Conservation (phyloP, 2,329 filamentous ascomycete genomes). For the Aspergillus versicolor region DNA sequence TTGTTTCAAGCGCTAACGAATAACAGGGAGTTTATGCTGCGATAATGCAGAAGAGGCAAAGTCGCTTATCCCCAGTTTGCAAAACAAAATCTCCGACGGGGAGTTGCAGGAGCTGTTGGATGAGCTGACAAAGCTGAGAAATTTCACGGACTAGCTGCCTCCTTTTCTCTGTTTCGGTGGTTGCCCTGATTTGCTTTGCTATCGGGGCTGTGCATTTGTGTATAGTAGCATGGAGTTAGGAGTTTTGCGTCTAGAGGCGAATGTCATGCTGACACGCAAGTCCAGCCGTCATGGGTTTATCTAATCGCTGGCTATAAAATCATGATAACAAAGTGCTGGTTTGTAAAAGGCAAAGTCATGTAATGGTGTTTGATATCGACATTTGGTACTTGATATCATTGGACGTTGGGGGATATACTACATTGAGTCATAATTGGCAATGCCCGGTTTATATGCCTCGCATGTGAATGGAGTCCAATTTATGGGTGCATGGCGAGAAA, state of each 20-base stretch:
- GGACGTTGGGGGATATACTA: too few species aligned
- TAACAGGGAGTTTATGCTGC: conserved; percentile 80
- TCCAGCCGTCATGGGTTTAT: neutral
- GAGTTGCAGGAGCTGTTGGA: conserved; percentile 85
- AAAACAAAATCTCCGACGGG: conserved; percentile 86
- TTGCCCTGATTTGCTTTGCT: neutral
- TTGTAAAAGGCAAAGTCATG: too few species aligned
- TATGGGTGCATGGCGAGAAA: too few species aligned
- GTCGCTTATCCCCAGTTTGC: conserved; percentile 84
- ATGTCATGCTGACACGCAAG: neutral
- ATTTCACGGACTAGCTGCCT: conserved; percentile 41
- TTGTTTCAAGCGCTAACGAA: neutral
- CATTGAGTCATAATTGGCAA: too few species aligned
- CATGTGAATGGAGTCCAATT: too few species aligned
- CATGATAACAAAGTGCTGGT: too few species aligned
- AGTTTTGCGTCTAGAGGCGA: conserved; percentile 3
- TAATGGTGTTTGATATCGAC: too few species aligned
- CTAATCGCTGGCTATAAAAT: too few species aligned
- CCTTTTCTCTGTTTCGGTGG: neutral
- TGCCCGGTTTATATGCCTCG: neutral
- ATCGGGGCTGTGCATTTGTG: neutral
- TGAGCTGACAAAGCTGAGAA: conserved; percentile 79
- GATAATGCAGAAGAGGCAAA: conserved; percentile 94
- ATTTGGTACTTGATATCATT: too few species aligned
- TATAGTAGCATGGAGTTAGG: conserved; percentile 17